A percentile compares a stretch with the other conserved stretches of the same genome.
Evolutionary conservation across 1,284 basidiomycete genomes (phyloP).

Genomic region (Phellopilus nigrolimitatus): DNA sequence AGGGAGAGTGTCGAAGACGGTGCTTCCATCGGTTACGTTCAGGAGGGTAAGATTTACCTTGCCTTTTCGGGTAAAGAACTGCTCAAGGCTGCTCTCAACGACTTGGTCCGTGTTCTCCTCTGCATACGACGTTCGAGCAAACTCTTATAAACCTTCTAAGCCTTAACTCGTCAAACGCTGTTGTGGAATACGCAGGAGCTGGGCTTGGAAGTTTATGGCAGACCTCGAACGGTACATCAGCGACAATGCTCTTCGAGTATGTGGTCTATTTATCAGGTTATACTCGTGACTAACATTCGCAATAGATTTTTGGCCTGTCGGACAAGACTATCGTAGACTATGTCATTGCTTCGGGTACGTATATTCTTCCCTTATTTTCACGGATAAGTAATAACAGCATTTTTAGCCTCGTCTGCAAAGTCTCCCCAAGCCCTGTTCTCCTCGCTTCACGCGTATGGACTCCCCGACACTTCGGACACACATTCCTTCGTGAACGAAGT

Average conservation of each 20-base stretch:
- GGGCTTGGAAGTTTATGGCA: conserved; percentile 26
- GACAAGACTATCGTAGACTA: conserved; percentile 82
- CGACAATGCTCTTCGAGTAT: conserved; percentile 78
- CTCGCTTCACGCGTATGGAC: conserved; percentile 70
- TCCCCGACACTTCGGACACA: conserved; percentile 75
- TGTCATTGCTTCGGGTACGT: conserved; percentile 76
- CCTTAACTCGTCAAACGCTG: background rate
- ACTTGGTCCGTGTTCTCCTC: no score
- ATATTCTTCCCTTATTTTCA: conserved; percentile 21
- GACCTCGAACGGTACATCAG: conserved; percentile 76
- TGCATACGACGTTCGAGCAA: no score
- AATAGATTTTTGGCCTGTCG: conserved; percentile 75
- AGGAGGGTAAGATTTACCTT: background rate
- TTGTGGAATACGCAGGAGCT: background rate
- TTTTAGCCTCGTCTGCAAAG: conserved; percentile 74
- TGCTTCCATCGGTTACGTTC: background rate
- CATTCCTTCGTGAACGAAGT: conserved; percentile 79
- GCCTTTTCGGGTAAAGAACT: background rate
- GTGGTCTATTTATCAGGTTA: conserved; percentile 26
- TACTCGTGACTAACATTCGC: conserved; percentile 9
- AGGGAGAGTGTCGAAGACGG: background rate
- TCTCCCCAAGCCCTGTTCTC: conserved; percentile 74
- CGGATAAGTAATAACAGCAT: background rate
- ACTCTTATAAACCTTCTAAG: background rate
- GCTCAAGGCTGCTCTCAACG: background rate